Percentiles rank a stretch among this genome's conserved stretches.
Evolutionary conservation across 2,329 filamentous ascomycete species (phyloP).

Genomic region (Aspergillus unguis): DNA sequence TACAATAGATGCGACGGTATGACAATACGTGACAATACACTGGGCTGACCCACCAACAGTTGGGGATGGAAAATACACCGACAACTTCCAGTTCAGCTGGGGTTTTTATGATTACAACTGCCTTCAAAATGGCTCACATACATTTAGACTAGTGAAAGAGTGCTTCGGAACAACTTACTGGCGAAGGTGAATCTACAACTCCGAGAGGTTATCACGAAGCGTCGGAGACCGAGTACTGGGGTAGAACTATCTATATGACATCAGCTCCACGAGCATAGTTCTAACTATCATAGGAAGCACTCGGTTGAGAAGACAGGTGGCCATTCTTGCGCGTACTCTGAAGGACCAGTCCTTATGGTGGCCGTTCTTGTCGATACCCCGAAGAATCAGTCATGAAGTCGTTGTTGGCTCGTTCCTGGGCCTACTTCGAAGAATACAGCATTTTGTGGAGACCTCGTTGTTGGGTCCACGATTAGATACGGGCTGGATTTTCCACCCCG

Average conservation of each 20-base stretch:
- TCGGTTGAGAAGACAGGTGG: background rate
- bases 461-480: constrained; percentile 1
- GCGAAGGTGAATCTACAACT: background rate
- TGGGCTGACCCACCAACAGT: constrained; percentile 9
- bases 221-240: background rate
- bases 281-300: background rate
- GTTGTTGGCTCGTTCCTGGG: constrained; percentile 7
- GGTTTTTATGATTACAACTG: background rate
- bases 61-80: constrained; percentile 8
- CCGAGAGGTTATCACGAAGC: constrained; percentile 2
- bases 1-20: constrained; percentile 6
- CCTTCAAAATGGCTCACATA: background rate
- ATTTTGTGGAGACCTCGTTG: constrained; percentile 8
- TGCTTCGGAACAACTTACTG: background rate
- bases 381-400: constrained; percentile 9
- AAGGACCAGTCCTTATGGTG: constrained; percentile 5
- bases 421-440: constrained; percentile 14
- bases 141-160: background rate
- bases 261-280: background rate
- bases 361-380: constrained; percentile 6
- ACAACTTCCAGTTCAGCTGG: background rate
- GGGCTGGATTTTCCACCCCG: background rate
- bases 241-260: background rate
- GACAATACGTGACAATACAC: constrained; percentile 12
- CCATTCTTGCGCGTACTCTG: constrained; percentile 6